Conservation (phyloP, 2,329 filamentous ascomycete genomes). For the Monilinia aucupariae region DNA sequence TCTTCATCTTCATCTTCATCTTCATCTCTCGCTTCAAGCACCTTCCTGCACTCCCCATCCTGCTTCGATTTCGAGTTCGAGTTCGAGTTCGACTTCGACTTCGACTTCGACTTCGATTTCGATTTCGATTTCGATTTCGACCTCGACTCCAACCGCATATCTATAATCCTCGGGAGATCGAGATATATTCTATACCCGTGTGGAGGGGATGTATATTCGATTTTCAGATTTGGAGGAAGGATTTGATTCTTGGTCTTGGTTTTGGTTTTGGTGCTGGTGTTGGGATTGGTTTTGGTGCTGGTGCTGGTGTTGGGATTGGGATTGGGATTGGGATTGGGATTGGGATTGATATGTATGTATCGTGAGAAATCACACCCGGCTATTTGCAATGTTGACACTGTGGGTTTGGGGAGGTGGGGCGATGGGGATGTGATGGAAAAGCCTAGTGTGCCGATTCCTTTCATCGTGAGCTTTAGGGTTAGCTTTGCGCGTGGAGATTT, state of each 20-base stretch:
- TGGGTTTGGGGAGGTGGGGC: background rate
- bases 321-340: no score
- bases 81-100: no score
- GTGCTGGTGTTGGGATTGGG: no score
- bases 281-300: no score
- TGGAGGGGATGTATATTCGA: background rate
- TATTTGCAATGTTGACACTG: background rate
- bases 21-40: no score
- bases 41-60: no score
- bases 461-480: background rate
- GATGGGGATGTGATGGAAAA: background rate
- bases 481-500: no score
- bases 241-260: background rate
- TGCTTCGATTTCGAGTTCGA: no score
- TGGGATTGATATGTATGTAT: background rate
- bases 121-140: background rate
- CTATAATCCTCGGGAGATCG: background rate
- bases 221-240: no score
- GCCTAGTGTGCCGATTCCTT: background rate
- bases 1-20: no score
- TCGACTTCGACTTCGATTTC: no score
- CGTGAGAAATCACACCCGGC: background rate
- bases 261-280: background rate
- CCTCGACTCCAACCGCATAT: no score
- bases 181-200: background rate